Evolutionary conservation across 176 grass and related monocot species (phyloP), one percentile per base, ranked within the genome.

Genomic region (Poa pratensis): DNA sequence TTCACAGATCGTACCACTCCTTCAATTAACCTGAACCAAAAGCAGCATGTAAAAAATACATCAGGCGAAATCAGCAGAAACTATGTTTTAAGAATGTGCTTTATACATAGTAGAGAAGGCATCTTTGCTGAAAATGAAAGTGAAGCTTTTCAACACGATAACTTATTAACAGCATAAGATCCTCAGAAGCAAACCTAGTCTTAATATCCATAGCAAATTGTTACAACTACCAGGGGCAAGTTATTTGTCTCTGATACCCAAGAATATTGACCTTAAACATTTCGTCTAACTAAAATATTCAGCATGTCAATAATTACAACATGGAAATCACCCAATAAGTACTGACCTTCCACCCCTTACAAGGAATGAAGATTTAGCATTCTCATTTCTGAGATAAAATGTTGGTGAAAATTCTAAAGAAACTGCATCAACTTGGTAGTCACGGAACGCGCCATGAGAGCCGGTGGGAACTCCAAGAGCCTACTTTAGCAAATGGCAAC

Each of bases 371-470:
- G 73, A 90, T 77, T 83, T 88, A 87, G 82, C 86, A 85, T 98
- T 89, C 84, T 98, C 96, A 75, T 95, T 94, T 82, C 62, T 90
- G 45, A 94, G 73, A 93, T 88, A 82, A 87, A 90, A 89, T 81
- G 87, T 85, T 26, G 93, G 91, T 62, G 87, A 93, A 76, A 95
- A 85, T 62, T 98, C 93, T 76, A 98, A 85, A 69, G 93, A 95
- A 82, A 98, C 89, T 20, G 96, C 93, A 73, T 98, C 96, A 54
- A 98, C 84, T 93, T 98, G 96, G 73, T 98, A 98, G 85, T 98
- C 93, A 84, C 96, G 92, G 50, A 98, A 98, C 49, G 96, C 89
- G 17, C 96, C 96, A 90, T 98, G 96, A 28, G 93, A 86, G 11
- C 96, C 96, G 35, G 96, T 98, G 62, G 93, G 93, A 14, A 98